Conservation (phyloP, 2,329 filamentous ascomycete species). For the Penicillium brasilianum region DNA sequence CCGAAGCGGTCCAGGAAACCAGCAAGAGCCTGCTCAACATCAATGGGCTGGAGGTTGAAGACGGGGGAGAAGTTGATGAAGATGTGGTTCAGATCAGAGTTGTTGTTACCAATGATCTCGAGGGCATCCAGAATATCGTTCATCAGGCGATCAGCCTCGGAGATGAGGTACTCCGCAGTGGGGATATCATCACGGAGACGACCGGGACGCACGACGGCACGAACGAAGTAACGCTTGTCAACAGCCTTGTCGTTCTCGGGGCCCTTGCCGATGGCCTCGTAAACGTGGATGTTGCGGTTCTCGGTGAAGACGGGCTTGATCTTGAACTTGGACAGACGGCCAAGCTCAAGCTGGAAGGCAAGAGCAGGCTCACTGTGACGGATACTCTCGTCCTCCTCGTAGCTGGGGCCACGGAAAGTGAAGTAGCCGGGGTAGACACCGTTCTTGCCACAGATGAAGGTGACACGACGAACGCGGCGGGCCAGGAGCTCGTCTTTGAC, state of each 20-base stretch:
- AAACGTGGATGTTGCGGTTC: conserved; percentile 99
- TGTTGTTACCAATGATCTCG: conserved; percentile 98
- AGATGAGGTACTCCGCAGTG: conserved; percentile 97
- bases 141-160: conserved; percentile 93
- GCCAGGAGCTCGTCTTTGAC: conserved; percentile 82
- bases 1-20: conserved; percentile 97
- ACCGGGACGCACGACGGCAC: conserved; percentile 91
- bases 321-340: conserved; percentile 92
- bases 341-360: conserved; percentile 97
- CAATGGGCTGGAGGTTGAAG: conserved; percentile 85
- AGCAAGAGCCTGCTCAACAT: conserved; percentile 90
- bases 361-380: conserved; percentile 95
- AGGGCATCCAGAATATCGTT: conserved; percentile 97
- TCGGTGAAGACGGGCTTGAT: conserved; percentile 98
- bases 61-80: conserved; percentile 99
- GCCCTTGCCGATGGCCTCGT: conserved; percentile 93
- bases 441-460: conserved; percentile 95
- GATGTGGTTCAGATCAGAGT: conserved; percentile 99
- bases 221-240: conserved; percentile 93
- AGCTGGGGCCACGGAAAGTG: conserved; percentile 93
- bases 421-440: conserved; percentile 96
- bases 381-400: conserved; percentile 91
- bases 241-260: conserved; percentile 77
- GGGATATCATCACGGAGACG: conserved; percentile 96
- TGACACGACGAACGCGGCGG: conserved; percentile 84